A percentile compares a stretch with the other conserved stretches of the same genome.
Conservation (phyloP, 768 basidiomycete genomes). For the Tubosaeta brunneosetosa region DNA sequence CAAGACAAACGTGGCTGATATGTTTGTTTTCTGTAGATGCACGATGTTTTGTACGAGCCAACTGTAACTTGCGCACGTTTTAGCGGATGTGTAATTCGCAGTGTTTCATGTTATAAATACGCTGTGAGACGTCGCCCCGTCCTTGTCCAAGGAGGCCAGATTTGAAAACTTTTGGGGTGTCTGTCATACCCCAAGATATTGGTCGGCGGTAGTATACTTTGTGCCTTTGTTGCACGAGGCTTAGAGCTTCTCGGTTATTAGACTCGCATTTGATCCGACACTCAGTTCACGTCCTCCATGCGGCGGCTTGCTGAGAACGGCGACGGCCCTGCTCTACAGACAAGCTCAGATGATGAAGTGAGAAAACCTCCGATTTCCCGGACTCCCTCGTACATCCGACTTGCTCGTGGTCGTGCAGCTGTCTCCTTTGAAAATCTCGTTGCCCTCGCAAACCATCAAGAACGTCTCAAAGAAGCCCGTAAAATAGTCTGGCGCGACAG, state of each 20-base stretch:
- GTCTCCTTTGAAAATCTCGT: conserved; percentile 81
- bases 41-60: conserved; percentile 10
- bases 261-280: not conserved
- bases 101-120: not conserved
- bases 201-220: not conserved
- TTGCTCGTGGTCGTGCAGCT: conserved; percentile 55
- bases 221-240: not conserved
- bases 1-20: conserved; percentile 9
- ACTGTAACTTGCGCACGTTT: not conserved
- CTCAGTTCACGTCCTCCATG: conserved; percentile 4
- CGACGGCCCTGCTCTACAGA: conserved; percentile 1
- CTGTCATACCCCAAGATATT: not conserved
- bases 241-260: not conserved
- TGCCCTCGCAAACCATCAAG: conserved; percentile 80
- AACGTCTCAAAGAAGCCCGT: conserved; percentile 64
- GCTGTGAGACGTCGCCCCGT: not conserved
- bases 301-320: not conserved
- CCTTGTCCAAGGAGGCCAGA: not conserved
- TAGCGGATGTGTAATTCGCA: conserved; percentile 2
- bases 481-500: conserved; percentile 80
- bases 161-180: too few relatives aligned
- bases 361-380: conserved; percentile 10
- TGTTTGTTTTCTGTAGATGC: conserved; percentile 3
- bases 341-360: not conserved
- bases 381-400: conserved; percentile 39